phyloP scores from a whole-genome alignment of 2,329 filamentous ascomycete genomes.

The Xylaria sp. region DNA sequence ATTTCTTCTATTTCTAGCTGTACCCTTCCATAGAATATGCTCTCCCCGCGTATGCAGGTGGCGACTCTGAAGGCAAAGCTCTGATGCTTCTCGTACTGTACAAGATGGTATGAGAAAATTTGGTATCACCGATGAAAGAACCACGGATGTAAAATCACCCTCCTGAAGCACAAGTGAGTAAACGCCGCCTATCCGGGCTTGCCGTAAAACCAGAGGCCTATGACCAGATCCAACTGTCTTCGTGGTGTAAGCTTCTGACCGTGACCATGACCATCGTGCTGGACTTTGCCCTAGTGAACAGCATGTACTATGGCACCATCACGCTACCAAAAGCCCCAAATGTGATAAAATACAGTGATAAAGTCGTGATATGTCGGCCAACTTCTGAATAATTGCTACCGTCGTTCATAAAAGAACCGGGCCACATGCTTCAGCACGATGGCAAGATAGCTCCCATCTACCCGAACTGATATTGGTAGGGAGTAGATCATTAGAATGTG shows the following conservation, averaged over 20 bases:
- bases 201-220: slow-evolving; percentile 32
- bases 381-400: slow-evolving; percentile 15
- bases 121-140: slow-evolving; percentile 34
- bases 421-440: not conserved
- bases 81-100: slow-evolving; percentile 29
- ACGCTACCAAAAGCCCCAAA: not conserved
- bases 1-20: slow-evolving; percentile 28
- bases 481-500: not conserved
- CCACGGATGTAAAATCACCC: slow-evolving; percentile 31
- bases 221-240: slow-evolving; percentile 34
- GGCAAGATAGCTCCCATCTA: not conserved
- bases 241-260: slow-evolving; percentile 13
- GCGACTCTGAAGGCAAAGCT: slow-evolving; percentile 14
- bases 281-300: not conserved
- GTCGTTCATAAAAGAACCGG: not conserved
- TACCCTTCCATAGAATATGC: slow-evolving; percentile 7
- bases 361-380: slow-evolving; percentile 4
- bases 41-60: slow-evolving; percentile 4
- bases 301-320: not conserved
- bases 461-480: not conserved
- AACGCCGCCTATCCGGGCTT: slow-evolving; percentile 34
- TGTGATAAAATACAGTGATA: slow-evolving; percentile 34
- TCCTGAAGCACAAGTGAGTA: slow-evolving; percentile 24
- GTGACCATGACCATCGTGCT: slow-evolving; percentile 9
- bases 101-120: slow-evolving; percentile 24